Base-by-base conservation (phyloP, 257 asterid genomes). In the Plantago major region DNA sequence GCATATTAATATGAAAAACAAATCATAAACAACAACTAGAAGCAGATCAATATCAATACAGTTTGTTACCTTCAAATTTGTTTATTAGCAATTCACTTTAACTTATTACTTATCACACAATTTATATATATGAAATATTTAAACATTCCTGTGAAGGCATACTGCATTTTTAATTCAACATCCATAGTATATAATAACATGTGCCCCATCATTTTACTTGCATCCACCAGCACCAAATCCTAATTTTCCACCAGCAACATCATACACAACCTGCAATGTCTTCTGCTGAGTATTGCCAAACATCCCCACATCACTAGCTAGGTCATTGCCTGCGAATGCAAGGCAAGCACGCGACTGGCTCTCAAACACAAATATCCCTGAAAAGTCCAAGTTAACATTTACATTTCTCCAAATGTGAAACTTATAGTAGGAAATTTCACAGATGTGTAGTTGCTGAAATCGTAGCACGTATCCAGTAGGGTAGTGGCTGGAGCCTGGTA, bases 141-240 rank as follows among this genome's bases (percentile, higher is more conserved):
- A 33, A 22, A 22, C 26, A 22, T 22, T 22, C 26, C 26, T 1
- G 26, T 22, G 26, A 22, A 22, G 26, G 26, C 26, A 22, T 22
- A 22, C 26, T 22, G 1, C 26, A 22, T 22, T 22, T 22, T 22
- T 22, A 2, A 1, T 22, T 1, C 26, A 1, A 22, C 26, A 22
- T 22, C 26, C 26, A 22, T 22, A n/a, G n/a, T n/a, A n/a, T n/a
- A n/a, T n/a, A 22, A 22, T 22, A 22, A 22, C 2, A 22, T 22
- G 26, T 22, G 26, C 26, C 26, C 26, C 26, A 22, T 22, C 26
- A 22, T 22, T 22, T 22, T 22, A 22, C 26, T 66, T 57, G 65
- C 97, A 89, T 52, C 94, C 91, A 33, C 60, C 71, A n/a, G 90
- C 50, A 12, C 80, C 90, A 62, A 87, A 82, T 45, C 97, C 95